phyloP scores from a whole-genome alignment of 352 stramenopile species.

The Globisporangium alternatum region DNA sequence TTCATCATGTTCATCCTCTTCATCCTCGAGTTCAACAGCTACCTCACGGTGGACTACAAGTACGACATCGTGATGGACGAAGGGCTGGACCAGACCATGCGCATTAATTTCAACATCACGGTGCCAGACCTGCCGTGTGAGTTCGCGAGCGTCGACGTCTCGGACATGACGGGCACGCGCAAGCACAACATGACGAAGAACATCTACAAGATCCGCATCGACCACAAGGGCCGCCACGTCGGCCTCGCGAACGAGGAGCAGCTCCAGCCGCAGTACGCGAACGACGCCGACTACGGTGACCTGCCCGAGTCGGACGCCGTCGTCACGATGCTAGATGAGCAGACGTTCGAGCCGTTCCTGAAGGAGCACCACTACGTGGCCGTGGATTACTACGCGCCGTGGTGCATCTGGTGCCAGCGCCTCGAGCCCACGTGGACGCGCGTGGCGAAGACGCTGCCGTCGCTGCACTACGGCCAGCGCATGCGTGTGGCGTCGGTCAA shows the following conservation, averaged over 20 bases:
- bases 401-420: slow-evolving; percentile 97
- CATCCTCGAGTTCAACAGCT: slow-evolving; percentile 89
- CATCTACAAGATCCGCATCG: slow-evolving; percentile 95
- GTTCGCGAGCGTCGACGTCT: slow-evolving; percentile 96
- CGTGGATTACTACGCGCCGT: slow-evolving; percentile 95
- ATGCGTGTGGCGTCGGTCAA: slow-evolving; percentile 89
- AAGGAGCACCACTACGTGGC: slow-evolving; percentile 95
- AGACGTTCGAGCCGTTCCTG: slow-evolving; percentile 91
- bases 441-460: slow-evolving; percentile 89
- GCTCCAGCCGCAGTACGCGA: slow-evolving; percentile 65
- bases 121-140: slow-evolving; percentile 96
- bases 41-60: slow-evolving; percentile 83
- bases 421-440: slow-evolving; percentile 95
- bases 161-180: slow-evolving; percentile 96
- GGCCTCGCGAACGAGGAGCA: slow-evolving; percentile 88
- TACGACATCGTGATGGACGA: slow-evolving; percentile 90
- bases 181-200: slow-evolving; percentile 98
- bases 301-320: slow-evolving; percentile 73
- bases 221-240: slow-evolving; percentile 82
- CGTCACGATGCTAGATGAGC: slow-evolving; percentile 74
- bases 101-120: slow-evolving; percentile 99
- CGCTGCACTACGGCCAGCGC: slow-evolving; percentile 80
- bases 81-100: slow-evolving; percentile 78
- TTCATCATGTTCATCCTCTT: slow-evolving; percentile 91
- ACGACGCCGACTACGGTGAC: slow-evolving; percentile 67